Evolutionary conservation across 192 early-diverging fungal species (phyloP).

Genomic region (Backusella mclennaniae): DNA sequence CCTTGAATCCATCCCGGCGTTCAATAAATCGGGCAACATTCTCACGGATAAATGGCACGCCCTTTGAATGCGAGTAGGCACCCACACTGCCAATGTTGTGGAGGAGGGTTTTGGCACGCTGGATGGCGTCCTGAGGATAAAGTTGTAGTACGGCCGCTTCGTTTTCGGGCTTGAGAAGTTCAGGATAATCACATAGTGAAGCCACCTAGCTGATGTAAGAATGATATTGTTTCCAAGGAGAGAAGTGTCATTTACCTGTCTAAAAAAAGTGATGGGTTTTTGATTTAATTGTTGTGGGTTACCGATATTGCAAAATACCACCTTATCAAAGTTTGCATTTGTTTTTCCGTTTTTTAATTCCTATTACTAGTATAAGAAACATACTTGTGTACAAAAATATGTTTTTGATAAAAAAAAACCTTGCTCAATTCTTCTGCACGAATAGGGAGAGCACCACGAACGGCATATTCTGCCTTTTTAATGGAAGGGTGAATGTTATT

Average conservation of each 20-base stretch:
- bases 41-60: constrained; percentile 76
- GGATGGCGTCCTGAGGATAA: constrained; percentile 85
- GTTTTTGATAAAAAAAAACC: constrained; percentile 21
- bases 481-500: constrained; percentile 72
- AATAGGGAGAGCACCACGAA: constrained; percentile 95
- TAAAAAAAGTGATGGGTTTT: constrained; percentile 95
- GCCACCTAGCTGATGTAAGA: constrained; percentile 73
- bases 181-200: constrained; percentile 87
- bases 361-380: neutral
- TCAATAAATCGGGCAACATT: constrained; percentile 88
- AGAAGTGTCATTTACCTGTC: constrained; percentile 61
- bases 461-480: constrained; percentile 86
- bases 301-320: constrained; percentile 88
- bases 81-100: constrained; percentile 74
- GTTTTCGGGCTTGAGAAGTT: constrained; percentile 65
- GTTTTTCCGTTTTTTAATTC: neutral
- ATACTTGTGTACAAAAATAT: no score
- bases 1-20: constrained; percentile 84
- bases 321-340: constrained; percentile 48
- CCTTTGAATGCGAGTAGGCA: constrained; percentile 94
- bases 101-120: constrained; percentile 71
- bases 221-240: no score
- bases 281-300: constrained; percentile 91
- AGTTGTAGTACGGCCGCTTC: constrained; percentile 48
- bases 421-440: constrained; percentile 78